phyloP scores from a whole-genome alignment of 129 eudicot genomes.

The Chrysanthemum seticuspe region DNA sequence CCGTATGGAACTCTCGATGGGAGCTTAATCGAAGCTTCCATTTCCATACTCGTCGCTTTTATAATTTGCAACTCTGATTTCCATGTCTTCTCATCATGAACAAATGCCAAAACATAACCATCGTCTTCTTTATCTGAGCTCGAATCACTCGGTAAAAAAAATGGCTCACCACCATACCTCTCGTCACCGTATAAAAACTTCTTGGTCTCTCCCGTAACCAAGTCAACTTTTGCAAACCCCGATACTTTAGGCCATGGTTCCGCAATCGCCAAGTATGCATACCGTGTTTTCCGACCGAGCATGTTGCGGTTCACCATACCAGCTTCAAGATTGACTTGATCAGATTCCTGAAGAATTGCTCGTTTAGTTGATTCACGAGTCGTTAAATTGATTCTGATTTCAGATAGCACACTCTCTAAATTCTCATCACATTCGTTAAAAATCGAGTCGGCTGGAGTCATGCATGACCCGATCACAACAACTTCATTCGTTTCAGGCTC shows the following conservation, averaged over 20 bases:
- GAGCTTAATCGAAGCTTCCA: conserved; percentile 47
- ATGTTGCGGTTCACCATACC: conserved; percentile 60
- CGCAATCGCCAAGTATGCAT: conserved; percentile 58
- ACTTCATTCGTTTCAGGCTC: conserved; percentile 44
- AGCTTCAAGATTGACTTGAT: conserved; percentile 53
- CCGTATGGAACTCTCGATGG: conserved; percentile 66
- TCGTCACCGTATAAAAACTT: conserved; percentile 42
- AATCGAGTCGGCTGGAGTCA: conserved; percentile 64
- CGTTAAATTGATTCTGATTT: conserved; percentile 45
- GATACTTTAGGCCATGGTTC: conserved; percentile 73
- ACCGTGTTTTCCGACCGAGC: conserved; percentile 49
- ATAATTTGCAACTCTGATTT: conserved; percentile 50
- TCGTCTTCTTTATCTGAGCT: conserved; percentile 41
- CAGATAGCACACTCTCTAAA: conserved; percentile 42
- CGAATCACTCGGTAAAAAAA: conserved; percentile 38
- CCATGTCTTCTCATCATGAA: conserved; percentile 58
- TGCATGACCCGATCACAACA: conserved; percentile 63
- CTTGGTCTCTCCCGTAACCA: conserved; percentile 34
- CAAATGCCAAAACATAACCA: conserved; percentile 47
- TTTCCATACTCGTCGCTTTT: conserved; percentile 41
- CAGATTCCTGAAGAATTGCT: conserved; percentile 24
- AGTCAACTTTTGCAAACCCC: conserved; percentile 57
- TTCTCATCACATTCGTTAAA: conserved; percentile 55
- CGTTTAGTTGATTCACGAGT: conserved; percentile 46
- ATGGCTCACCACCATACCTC: conserved; percentile 56